phyloP scores from a whole-genome alignment of 257 asterid genomes.

The Scutellaria barbata region DNA sequence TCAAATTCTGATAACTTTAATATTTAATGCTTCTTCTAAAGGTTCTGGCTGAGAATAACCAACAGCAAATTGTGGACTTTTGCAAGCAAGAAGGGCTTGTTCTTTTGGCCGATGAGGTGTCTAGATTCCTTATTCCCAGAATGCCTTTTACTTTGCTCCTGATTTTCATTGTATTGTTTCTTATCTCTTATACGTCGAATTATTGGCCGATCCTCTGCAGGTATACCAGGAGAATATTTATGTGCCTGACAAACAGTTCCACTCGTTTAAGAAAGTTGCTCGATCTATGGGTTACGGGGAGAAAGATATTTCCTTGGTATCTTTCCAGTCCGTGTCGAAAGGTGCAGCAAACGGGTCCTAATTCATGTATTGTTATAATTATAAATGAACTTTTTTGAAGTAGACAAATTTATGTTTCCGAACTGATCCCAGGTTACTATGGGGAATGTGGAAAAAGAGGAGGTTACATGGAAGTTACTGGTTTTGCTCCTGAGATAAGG shows the following conservation, averaged over 20 bases:
- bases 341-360: slow-evolving; percentile 49
- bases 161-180: not conserved
- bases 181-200: slow-evolving; percentile 11
- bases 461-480: slow-evolving; percentile 97
- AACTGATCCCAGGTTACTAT: slow-evolving; percentile 62
- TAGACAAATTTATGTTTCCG: slow-evolving; percentile 12
- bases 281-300: slow-evolving; percentile 89
- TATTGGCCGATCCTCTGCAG: slow-evolving; percentile 46
- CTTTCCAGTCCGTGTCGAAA: slow-evolving; percentile 95
- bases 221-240: slow-evolving; percentile 92
- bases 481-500: slow-evolving; percentile 81
- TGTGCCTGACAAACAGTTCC: slow-evolving; percentile 92
- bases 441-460: slow-evolving; percentile 99
- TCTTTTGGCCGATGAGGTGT: slow-evolving; percentile 98
- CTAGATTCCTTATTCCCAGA: slow-evolving; percentile 9
- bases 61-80: slow-evolving; percentile 82
- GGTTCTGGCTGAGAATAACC: slow-evolving; percentile 64
- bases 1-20: slow-evolving; percentile 7
- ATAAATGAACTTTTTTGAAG: slow-evolving; percentile 17
- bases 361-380: not conserved
- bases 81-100: slow-evolving; percentile 97
- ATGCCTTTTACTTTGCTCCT: slow-evolving; percentile 11
- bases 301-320: slow-evolving; percentile 76
- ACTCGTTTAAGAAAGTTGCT: slow-evolving; percentile 87
- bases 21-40: slow-evolving; percentile 29